phyloP scores from a whole-genome alignment of 352 stramenopile species.

The Phytophthora gonapodyides region DNA sequence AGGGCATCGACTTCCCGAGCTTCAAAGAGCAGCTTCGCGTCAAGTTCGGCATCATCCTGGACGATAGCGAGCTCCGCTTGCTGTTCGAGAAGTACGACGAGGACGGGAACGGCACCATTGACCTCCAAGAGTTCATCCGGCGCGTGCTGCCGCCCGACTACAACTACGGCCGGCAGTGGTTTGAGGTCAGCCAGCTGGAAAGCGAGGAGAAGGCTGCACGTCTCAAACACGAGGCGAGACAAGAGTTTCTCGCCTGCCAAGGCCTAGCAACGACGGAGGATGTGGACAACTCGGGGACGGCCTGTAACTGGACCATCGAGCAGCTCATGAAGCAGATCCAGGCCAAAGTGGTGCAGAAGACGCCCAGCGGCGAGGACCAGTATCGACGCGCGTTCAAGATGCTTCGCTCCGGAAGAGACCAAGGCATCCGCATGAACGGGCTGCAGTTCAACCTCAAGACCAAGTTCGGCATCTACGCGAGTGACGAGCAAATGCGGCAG shows the following conservation, averaged over 20 bases:
- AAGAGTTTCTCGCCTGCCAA: slow-evolving; percentile 56
- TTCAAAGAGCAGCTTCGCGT: slow-evolving; percentile 77
- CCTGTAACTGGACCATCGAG: slow-evolving; percentile 68
- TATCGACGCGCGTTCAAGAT: slow-evolving; percentile 84
- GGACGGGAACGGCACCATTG: slow-evolving; percentile 77
- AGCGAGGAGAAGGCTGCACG: slow-evolving; percentile 59
- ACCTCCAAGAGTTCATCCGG: slow-evolving; percentile 84
- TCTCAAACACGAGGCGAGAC: slow-evolving; percentile 64
- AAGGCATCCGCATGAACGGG: slow-evolving; percentile 72
- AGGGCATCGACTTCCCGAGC: slow-evolving; percentile 79
- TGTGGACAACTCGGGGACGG: slow-evolving; percentile 49
- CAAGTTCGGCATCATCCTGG: slow-evolving; percentile 82
- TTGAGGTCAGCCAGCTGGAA: slow-evolving; percentile 72
- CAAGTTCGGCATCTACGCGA: slow-evolving; percentile 81
- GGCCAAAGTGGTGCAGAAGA: slow-evolving; percentile 79
- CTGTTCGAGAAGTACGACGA: slow-evolving; percentile 90
- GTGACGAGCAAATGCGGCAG: slow-evolving; percentile 69
- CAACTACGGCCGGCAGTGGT: slow-evolving; percentile 76
- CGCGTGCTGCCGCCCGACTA: slow-evolving; percentile 78
- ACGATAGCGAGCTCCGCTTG: slow-evolving; percentile 68
- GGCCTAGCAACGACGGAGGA: slow-evolving; percentile 25
- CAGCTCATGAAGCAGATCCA: slow-evolving; percentile 76
- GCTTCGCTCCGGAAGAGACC: slow-evolving; percentile 65
- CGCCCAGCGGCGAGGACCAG: slow-evolving; percentile 74
- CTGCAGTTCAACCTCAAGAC: slow-evolving; percentile 79